Evolutionary conservation across 2,329 filamentous ascomycete genomes (phyloP).

Genomic region (Monilinia laxa): DNA sequence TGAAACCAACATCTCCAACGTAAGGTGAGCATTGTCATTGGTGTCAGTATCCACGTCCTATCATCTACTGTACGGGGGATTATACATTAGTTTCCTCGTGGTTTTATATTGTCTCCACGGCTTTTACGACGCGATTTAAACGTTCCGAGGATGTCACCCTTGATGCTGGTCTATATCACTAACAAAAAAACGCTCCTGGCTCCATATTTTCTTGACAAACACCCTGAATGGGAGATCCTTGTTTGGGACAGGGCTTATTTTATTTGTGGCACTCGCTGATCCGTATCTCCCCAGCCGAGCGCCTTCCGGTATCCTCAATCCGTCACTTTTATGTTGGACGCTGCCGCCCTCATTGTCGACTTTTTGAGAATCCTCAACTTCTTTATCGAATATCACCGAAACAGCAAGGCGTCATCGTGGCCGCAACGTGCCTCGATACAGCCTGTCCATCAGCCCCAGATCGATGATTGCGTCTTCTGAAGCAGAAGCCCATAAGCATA

Average conservation of each 20-base stretch:
- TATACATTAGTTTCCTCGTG: constrained; percentile 18
- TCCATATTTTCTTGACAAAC: constrained; percentile 21
- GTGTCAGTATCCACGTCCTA: constrained; percentile 18
- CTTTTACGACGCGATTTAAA: constrained; percentile 11
- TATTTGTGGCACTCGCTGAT: constrained; percentile 26
- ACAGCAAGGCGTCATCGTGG: constrained; percentile 23
- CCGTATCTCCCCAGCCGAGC: constrained; percentile 25
- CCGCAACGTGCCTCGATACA: constrained; percentile 23
- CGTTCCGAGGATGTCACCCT: constrained; percentile 17
- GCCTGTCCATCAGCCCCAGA: constrained; percentile 10
- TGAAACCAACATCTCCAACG: constrained; percentile 17
- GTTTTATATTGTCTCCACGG: constrained; percentile 22
- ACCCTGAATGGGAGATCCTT: constrained; percentile 22
- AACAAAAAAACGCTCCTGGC: constrained; percentile 14
- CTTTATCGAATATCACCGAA: constrained; percentile 17
- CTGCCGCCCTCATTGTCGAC: constrained; percentile 21
- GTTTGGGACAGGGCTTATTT: constrained; percentile 21
- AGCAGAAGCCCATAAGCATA: constrained; percentile 22
- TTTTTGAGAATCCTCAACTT: constrained; percentile 7
- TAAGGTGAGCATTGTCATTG: constrained; percentile 10
- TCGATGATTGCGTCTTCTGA: constrained; percentile 25
- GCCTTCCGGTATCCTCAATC: constrained; percentile 19
- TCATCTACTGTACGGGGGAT: constrained; percentile 1
- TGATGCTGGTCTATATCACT: constrained; percentile 13
- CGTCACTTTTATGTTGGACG: constrained; percentile 23